Evolutionary conservation across 1,284 basidiomycete species (phyloP), one percentile per base, ranked within the genome.

Genomic region (Irpex sp.): DNA sequence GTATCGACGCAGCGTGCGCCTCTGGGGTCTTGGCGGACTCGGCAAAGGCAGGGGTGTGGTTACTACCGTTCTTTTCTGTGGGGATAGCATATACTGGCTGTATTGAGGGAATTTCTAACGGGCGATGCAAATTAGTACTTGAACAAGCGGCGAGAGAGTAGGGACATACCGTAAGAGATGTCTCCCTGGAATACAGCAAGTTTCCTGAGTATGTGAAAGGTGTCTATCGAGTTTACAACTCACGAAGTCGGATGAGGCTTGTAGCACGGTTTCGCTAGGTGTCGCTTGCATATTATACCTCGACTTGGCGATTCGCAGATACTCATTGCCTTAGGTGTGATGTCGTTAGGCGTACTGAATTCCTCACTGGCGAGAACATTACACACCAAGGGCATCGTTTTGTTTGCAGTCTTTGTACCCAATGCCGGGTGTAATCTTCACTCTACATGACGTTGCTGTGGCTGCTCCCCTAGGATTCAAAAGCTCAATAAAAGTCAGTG

Each of bases 201-300:
- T 53, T 21, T 21, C 37, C 50, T 56, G 4, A 6, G 19, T 58
- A 15, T 59, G 15, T 35, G 50, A 5, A 35, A 26, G 6, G 53
- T 47, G 33, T 43, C 15, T 49, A 36, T 6, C 21, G 21, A 9
- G 26, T 31, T 61, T n/a, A 21, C 6, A n/a, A 72, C 86, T 78
- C 66, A 88, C 88, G 67, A 91, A 91, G 71, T 92, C 89, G 0
- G 90, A 90, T 3, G 88, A 90, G 7, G 86, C 89, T 49, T 79
- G 79, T 13, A 78, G 76, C 60, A 85, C 84, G 33, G 83, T 85
- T 76, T 82, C 83, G 53, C 79, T 79, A 60, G 81, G 80, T 60
- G 83, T 81, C 33, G 85, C 81, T 3, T 69, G 46, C 60, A 75
- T 72, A 0, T 84, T 85, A 65, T 87, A 88, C 61, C 80, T 80